A percentile compares a stretch with the other conserved stretches of the same genome.
These are phyloP conservation scores for Vitis labrusca DNA, from an alignment of 164 flowering plant species.

Conservation along the genomic window DNA sequence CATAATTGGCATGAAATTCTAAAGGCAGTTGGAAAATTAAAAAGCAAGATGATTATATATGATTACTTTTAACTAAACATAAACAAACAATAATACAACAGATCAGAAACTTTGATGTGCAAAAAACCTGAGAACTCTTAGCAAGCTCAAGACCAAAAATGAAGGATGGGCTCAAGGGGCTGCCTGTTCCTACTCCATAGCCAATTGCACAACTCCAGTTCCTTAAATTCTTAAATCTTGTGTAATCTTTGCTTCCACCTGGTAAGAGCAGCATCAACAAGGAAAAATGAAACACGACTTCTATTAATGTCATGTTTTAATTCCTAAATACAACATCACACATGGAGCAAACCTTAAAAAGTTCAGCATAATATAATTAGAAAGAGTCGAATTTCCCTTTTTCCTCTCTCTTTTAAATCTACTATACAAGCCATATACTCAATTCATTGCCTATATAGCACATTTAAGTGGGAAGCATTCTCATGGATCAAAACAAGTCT, in stretches of 20 bases:
- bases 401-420: too few relatives aligned
- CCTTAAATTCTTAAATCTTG: conserved; percentile 47
- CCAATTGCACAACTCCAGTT: conserved; percentile 91
- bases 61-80: neutral
- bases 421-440: neutral
- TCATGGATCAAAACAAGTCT: neutral
- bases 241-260: conserved; percentile 55
- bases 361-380: neutral
- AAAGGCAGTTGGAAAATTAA: too few relatives aligned
- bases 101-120: too few relatives aligned
- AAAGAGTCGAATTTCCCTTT: too few relatives aligned
- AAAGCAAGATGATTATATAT: too few relatives aligned
- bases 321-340: neutral
- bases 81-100: neutral
- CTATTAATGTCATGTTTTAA: neutral
- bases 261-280: conserved; percentile 9
- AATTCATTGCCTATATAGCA: neutral
- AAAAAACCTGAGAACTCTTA: conserved; percentile 67
- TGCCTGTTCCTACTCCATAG: conserved; percentile 76
- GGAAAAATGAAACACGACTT: neutral
- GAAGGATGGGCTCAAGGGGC: conserved; percentile 93
- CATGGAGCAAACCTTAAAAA: neutral
- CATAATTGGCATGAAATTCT: too few relatives aligned
- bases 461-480: neutral
- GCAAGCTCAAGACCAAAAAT: conserved; percentile 91